phyloP scores from a whole-genome alignment of 495 filamentous ascomycete genomes.

The Viridothelium virens region DNA sequence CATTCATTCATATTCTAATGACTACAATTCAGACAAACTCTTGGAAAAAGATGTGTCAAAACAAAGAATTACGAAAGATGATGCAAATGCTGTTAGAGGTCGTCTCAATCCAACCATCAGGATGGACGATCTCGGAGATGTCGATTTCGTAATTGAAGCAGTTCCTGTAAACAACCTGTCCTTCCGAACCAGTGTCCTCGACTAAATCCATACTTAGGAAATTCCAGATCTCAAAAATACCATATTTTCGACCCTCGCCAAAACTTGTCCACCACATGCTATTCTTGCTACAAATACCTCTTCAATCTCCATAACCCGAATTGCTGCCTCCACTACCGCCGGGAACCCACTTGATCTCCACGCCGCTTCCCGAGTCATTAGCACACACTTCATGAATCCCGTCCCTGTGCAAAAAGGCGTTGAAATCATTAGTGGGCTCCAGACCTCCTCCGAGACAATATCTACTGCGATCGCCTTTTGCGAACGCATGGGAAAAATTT shows the following conservation, averaged over 20 bases:
- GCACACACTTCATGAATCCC: conserved; percentile 99
- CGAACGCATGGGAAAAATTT: conserved; percentile 84
- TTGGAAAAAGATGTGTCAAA: conserved; percentile 88
- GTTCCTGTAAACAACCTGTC: conserved; percentile 60
- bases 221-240: conserved; percentile 74
- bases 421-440: conserved; percentile 89
- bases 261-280: conserved; percentile 76
- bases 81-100: conserved; percentile 60
- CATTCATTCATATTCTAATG: not conserved
- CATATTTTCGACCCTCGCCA: conserved; percentile 79
- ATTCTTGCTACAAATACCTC: conserved; percentile 97
- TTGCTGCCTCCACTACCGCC: conserved; percentile 75
- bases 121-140: conserved; percentile 68
- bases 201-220: conserved; percentile 42
- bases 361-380: conserved; percentile 79
- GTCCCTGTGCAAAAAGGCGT: conserved; percentile 96
- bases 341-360: conserved; percentile 67
- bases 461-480: conserved; percentile 81
- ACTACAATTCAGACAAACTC: conserved; percentile 59
- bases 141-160: conserved; percentile 98
- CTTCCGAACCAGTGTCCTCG: not conserved
- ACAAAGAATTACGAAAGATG: conserved; percentile 66
- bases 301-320: conserved; percentile 93
- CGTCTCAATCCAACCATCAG: conserved; percentile 62
- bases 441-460: conserved; percentile 75